phyloP scores from a whole-genome alignment of 208 protist genomes.

The Leishmania braziliensis region DNA sequence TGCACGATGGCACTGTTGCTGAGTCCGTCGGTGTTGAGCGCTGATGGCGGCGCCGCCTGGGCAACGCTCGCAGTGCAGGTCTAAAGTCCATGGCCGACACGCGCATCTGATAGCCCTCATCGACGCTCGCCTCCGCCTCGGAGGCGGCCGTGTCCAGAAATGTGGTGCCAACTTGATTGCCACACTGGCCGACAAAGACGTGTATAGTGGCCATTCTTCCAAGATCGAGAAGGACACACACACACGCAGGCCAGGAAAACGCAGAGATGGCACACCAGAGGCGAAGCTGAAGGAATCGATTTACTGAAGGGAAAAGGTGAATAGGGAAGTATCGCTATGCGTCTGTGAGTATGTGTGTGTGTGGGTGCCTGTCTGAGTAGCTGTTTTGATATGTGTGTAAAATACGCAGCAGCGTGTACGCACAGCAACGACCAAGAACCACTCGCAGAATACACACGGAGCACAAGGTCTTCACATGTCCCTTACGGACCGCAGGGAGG shows the following conservation, averaged over 20 bases:
- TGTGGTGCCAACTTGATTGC: conserved; percentile 87
- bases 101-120: conserved; percentile 56
- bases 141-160: conserved; percentile 70
- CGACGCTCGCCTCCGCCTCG: conserved; percentile 51
- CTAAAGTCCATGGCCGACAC: conserved; percentile 72
- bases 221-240: neutral
- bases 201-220: conserved; percentile 61
- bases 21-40: neutral
- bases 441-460: neutral
- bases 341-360: neutral
- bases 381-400: neutral
- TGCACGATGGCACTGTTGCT: neutral
- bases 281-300: neutral
- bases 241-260: neutral
- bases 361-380: too few relatives aligned
- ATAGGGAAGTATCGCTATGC: too few relatives aligned
- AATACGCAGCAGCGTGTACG: neutral
- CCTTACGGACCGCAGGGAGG: neutral
- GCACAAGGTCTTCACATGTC: neutral
- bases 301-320: neutral
- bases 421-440: neutral
- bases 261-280: neutral
- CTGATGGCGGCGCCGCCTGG: conserved; percentile 1
- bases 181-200: conserved; percentile 90
- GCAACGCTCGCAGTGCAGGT: conserved; percentile 16